Evolutionary conservation across 257 asterid genomes (phyloP).

Genomic region (Handroanthus guayacan): DNA sequence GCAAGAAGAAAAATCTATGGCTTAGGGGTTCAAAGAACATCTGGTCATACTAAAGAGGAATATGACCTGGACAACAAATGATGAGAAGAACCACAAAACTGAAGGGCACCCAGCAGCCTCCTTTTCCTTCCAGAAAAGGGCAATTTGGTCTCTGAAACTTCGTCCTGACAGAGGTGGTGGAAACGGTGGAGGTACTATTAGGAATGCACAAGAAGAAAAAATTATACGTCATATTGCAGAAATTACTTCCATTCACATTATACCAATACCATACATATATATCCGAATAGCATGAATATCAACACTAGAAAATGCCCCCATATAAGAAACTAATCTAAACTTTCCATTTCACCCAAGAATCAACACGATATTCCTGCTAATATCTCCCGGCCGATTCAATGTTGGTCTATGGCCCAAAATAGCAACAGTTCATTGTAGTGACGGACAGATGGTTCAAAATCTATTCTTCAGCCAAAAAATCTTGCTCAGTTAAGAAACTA

Average conservation of each 20-base stretch:
- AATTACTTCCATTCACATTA: neutral
- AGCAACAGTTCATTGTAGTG: neutral
- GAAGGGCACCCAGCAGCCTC: slow-evolving; percentile 83
- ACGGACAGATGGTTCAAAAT: neutral
- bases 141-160: slow-evolving; percentile 65
- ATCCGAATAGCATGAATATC: neutral
- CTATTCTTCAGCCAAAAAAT: neutral
- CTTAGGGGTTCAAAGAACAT: slow-evolving; percentile 26
- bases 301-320: neutral
- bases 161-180: slow-evolving; percentile 86
- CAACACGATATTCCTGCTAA: neutral
- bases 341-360: neutral
- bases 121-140: slow-evolving; percentile 73
- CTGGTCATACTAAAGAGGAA: slow-evolving; percentile 30
- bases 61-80: slow-evolving; percentile 77
- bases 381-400: neutral
- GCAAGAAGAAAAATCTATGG: slow-evolving; percentile 8
- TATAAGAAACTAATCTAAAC: slow-evolving; percentile 9
- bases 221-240: slow-evolving; percentile 37
- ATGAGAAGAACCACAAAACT: slow-evolving; percentile 72
- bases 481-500: neutral
- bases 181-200: slow-evolving; percentile 88
- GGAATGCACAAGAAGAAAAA: slow-evolving; percentile 45
- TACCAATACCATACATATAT: slow-evolving; percentile 9
- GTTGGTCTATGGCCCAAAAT: neutral